phyloP scores from a whole-genome alignment of 1,139 yeast species.

The Yamadazyma trypodendri region DNA sequence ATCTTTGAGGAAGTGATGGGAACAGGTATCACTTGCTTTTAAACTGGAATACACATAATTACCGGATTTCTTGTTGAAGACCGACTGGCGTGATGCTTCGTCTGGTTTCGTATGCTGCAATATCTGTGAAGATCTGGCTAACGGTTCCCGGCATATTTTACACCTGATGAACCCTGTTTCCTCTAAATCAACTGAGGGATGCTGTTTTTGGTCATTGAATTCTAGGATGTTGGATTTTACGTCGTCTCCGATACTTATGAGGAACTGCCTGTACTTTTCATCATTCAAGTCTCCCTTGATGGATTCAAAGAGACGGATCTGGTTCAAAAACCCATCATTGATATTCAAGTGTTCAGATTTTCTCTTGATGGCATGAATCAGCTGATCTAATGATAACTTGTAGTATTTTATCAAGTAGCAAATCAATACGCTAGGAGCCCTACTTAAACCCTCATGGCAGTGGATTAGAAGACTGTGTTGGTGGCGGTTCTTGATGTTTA shows the following conservation, averaged over 20 bases:
- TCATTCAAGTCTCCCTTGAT: slow-evolving; percentile 29
- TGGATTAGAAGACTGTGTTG: slow-evolving; percentile 54
- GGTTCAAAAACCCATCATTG: slow-evolving; percentile 72
- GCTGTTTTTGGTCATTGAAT: slow-evolving; percentile 14
- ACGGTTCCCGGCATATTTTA: slow-evolving; percentile 62
- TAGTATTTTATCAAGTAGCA: slow-evolving; percentile 81
- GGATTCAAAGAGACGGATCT: slow-evolving; percentile 57
- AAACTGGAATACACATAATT: slow-evolving; percentile 52
- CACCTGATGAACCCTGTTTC: slow-evolving; percentile 45
- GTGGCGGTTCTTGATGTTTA: slow-evolving; percentile 27
- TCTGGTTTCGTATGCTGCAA: slow-evolving; percentile 63
- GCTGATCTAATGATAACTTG: slow-evolving; percentile 55
- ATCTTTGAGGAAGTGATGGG: slow-evolving; percentile 78
- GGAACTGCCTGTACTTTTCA: slow-evolving; percentile 26
- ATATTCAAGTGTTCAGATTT: slow-evolving; percentile 45
- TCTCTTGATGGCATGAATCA: slow-evolving; percentile 69
- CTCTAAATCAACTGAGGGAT: slow-evolving; percentile 17
- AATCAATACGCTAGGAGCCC: slow-evolving; percentile 70
- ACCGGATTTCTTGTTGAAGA: slow-evolving; percentile 58
- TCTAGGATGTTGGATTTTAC: slow-evolving; percentile 10
- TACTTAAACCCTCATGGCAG: slow-evolving; percentile 86
- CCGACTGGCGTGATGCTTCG: slow-evolving; percentile 58
- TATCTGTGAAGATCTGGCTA: slow-evolving; percentile 51
- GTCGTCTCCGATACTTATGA: slow-evolving; percentile 25
- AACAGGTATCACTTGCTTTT: slow-evolving; percentile 61